A percentile compares a stretch with the other conserved stretches of the same genome.
Evolutionary conservation across 305 asterid genomes (phyloP).

Genomic region (Salvia sclarea): DNA sequence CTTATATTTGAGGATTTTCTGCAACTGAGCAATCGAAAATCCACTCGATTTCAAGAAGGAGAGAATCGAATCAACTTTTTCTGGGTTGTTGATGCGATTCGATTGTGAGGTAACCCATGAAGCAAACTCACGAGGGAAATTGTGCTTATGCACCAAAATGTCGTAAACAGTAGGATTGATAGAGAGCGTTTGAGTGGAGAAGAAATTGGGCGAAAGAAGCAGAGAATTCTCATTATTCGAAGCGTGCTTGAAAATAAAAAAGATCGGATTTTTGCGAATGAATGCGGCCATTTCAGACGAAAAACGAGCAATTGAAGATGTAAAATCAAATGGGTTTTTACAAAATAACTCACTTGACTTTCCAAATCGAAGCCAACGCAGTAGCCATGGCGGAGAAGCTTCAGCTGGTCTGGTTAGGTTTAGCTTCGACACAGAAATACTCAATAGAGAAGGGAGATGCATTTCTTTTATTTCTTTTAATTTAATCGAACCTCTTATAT

Average conservation of each 20-base stretch:
- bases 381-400: too few relatives aligned
- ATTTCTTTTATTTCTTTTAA: too few relatives aligned
- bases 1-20: not conserved
- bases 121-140: not conserved
- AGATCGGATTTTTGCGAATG: not conserved
- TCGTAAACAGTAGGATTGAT: not conserved
- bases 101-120: not conserved
- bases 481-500: too few relatives aligned
- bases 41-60: not conserved
- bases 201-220: not conserved
- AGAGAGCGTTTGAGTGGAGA: not conserved
- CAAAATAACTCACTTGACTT: too few relatives aligned
- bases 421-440: too few relatives aligned
- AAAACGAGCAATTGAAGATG: not conserved
- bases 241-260: not conserved
- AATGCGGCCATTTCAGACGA: not conserved
- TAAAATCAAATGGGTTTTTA: too few relatives aligned
- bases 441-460: too few relatives aligned
- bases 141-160: too few relatives aligned
- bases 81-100: not conserved
- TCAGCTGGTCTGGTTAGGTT: too few relatives aligned
- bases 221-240: not conserved
- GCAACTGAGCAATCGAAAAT: constrained; percentile 15
- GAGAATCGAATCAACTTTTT: not conserved
- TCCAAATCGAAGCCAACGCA: too few relatives aligned